Evolutionary conservation across 2,329 filamentous ascomycete species (phyloP), one percentile per base, ranked within the genome.

Genomic region (Trichoderma brevicompactum): DNA sequence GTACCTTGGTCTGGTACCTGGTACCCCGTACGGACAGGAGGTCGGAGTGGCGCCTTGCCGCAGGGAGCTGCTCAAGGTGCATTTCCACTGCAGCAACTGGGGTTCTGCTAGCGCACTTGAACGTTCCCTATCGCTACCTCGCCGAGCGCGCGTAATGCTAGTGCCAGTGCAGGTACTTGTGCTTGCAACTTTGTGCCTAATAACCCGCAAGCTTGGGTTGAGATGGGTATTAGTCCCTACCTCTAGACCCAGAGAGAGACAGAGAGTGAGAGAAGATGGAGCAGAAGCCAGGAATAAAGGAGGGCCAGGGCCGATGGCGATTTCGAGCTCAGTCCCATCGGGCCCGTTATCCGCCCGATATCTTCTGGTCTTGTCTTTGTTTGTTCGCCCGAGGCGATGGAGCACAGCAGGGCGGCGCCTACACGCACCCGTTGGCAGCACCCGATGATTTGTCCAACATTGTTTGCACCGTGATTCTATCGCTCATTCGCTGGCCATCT

Each of bases 31-130:
- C 34, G 52, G 61, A 64, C 61, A 55, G 60, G 50, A 46, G 32
- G 41, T 15, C 59, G 59, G 49, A 49, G 59, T 43, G 59, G 59
- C 59, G 48, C n/a, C 40, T 44, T 46, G 59, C 48, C 46, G 49
- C 48, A 44, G 59, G 48, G 59, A 62, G 59, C 40, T 59, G 55
- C 55, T 7, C 7, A 13, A 48, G 12, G 41, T 28, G 44, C 58
- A 61, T 43, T 43, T 56, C 48, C 17, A 61, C 15, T 46, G 55
- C 50, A 63, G 59, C 59, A 53, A 17, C 52, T 46, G 59, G 59
- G 59, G 59, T 44, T 38, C n/a, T n/a, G 32, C 41, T 48, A 46
- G 40, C 13, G 58, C 38, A 17, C 3, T n/a, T n/a, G n/a, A n/a
- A n/a, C n/a, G n/a, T n/a, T n/a, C n/a, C 36, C 41, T 28, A 40